Percentiles rank a stretch among this genome's conserved stretches.
phyloP scores from a whole-genome alignment of 768 basidiomycete genomes.

The Ephemerocybe angulata region DNA sequence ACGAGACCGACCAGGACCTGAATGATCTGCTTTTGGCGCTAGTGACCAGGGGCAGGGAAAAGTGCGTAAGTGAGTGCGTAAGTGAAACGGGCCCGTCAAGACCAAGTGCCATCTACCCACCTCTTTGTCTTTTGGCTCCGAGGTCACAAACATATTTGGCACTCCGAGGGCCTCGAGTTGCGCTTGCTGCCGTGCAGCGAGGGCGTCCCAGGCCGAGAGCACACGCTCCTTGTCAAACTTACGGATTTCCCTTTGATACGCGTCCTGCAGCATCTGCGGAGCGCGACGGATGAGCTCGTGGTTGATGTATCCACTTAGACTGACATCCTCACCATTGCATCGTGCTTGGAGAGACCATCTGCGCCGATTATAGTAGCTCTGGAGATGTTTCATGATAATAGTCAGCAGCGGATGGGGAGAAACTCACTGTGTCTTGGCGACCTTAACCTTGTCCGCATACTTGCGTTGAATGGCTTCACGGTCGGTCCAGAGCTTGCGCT shows the following conservation, averaged over 20 bases:
- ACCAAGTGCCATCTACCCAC: no score
- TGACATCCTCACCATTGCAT: constrained; percentile 49
- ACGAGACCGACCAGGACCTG: constrained; percentile 61
- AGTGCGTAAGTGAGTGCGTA: neutral
- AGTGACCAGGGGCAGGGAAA: neutral
- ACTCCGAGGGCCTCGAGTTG: constrained; percentile 57
- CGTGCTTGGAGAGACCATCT: constrained; percentile 57
- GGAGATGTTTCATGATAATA: constrained; percentile 1
- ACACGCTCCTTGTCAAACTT: constrained; percentile 70
- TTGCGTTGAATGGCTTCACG: constrained; percentile 56
- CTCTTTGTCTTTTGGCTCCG: constrained; percentile 47
- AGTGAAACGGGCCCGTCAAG: neutral
- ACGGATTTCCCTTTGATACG: constrained; percentile 59
- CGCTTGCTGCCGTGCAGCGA: constrained; percentile 68
- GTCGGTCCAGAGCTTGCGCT: constrained; percentile 66
- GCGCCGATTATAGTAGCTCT: constrained; percentile 69
- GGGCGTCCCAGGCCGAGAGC: constrained; percentile 71
- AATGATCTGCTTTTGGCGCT: constrained; percentile 71
- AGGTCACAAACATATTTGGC: constrained; percentile 68
- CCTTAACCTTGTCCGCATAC: constrained; percentile 69
- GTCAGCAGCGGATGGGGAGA: constrained; percentile 4
- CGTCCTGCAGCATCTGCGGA: constrained; percentile 58
- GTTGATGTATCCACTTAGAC: no score
- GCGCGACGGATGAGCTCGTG: no score
- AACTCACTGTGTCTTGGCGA: constrained; percentile 62